Conservation (phyloP, 2,329 filamentous ascomycete species). For the Escovopsis weberi region DNA sequence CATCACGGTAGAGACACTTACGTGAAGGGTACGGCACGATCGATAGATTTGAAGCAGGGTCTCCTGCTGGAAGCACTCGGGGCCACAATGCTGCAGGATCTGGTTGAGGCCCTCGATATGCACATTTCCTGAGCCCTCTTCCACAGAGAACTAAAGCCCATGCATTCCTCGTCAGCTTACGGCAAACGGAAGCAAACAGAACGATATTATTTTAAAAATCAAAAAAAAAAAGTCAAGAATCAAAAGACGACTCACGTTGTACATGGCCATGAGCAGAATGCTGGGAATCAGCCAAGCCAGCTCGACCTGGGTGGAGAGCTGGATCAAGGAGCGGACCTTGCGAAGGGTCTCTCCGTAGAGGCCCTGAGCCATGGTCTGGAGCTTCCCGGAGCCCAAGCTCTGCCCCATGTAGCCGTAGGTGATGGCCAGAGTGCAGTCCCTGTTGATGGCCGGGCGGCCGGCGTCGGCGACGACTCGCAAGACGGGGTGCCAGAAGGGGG, state of each 20-base stretch:
- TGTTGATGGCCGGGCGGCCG: background rate
- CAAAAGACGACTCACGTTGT: background rate
- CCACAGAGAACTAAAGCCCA: background rate
- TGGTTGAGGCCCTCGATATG: background rate
- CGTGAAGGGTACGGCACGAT: background rate
- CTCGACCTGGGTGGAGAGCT: background rate
- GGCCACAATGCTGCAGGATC: background rate
- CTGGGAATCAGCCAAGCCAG: background rate
- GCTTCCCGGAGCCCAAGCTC: background rate
- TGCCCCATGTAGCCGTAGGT: background rate
- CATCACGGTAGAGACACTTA: too few relatives aligned
- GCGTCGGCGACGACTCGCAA: background rate
- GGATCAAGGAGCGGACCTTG: background rate
- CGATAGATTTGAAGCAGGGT: background rate
- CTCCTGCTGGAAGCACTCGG: background rate
- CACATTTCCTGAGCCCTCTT: background rate
- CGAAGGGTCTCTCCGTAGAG: background rate
- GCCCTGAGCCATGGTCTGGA: background rate
- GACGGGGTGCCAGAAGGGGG: background rate
- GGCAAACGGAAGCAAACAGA: too few relatives aligned
- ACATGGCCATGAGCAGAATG: background rate
- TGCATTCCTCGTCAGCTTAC: background rate
- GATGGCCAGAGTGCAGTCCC: background rate
- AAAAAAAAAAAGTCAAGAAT: background rate
- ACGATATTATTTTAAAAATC: background rate